Evolutionary conservation across 192 early-diverging fungal species (phyloP), one percentile per base, ranked within the genome.

Genomic region (Lobosporangium transversale): DNA sequence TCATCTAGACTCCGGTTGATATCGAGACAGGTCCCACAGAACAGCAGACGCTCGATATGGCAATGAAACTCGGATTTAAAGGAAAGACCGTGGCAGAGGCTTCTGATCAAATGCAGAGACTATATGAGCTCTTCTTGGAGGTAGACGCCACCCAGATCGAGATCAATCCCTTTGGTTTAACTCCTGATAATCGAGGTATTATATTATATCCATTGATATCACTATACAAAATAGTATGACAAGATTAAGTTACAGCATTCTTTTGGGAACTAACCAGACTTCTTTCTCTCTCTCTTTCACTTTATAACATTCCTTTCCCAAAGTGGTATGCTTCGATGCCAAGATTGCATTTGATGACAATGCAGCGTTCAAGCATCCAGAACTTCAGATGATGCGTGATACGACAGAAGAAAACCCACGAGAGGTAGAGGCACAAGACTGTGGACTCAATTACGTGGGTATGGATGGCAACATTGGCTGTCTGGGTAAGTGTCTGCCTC

Each of bases 391-490:
- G 4, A 53, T 76, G 62, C 71, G 71, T 12, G 71, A 76, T 42
- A 76, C 58, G 3, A 62, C 71, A 2, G 71, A 66, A n/a, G 71
- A 76, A 29, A 63, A 76, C 20, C 62, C 62, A 10, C 71, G 62
- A 27, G 71, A 76, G 5, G 52, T 66, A 12, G 71, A 76, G 37
- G 71, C 71, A n/a, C 58, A 76, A 12, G 36, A 51, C 24, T 61
- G 57, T 55, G 71, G 71, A 8, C 43, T 76, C 32, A 66, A 59
- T 20, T 76, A 76, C 56, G 71, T 76, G 0, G 71, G 64, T 42
- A 62, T 76, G 64, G 71, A 76, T 30, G 71, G 71, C 30, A 76
- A 66, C 42, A 76, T 76, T 48, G 71, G 63, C 15, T 66, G 71
- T 24, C 52, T 76, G 7, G 71, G 71, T 57, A 66, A 47, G 31